Evolutionary conservation across 163 green algal genomes (phyloP).

Genomic region (Scenedesmus sp.): DNA sequence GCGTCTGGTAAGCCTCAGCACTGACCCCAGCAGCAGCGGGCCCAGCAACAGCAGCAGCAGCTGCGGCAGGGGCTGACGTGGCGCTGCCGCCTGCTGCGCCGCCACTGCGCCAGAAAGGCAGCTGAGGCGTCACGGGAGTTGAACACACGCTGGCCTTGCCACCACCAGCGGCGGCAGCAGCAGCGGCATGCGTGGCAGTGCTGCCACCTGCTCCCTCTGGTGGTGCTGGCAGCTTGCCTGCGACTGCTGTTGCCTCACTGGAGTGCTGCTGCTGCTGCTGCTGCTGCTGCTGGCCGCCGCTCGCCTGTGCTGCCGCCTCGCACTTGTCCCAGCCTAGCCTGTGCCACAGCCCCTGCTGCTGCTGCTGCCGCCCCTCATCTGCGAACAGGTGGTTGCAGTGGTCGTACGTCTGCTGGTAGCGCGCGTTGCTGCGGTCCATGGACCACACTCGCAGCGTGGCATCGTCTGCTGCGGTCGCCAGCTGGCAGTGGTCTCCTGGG

Average conservation of each 20-base stretch:
- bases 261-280: not conserved
- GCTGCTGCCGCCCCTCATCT: not conserved
- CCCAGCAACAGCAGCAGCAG: conserved; percentile 23
- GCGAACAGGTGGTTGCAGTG: conserved; percentile 17
- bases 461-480: conserved; percentile 51
- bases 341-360: conserved; percentile 14
- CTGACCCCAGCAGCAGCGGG: not conserved
- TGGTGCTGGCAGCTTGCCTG: not conserved
- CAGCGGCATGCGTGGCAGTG: not conserved
- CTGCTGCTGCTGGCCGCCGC: conserved; percentile 14
- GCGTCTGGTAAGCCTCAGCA: not conserved
- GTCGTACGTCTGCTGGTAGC: conserved; percentile 22
- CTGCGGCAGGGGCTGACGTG: not conserved
- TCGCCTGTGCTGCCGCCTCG: not conserved
- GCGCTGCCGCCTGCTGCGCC: conserved; percentile 2
- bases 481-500: conserved; percentile 41
- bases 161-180: conserved; percentile 1
- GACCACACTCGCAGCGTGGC: conserved; percentile 46
- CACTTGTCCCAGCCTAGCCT: not conserved
- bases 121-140: conserved; percentile 6
- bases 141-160: conserved; percentile 1
- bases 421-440: conserved; percentile 21
- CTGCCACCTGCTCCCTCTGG: conserved; percentile 1
- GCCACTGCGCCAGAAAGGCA: conserved; percentile 8
- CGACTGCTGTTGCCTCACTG: not conserved